Evolutionary conservation across 495 filamentous ascomycete species (phyloP).

Genomic region (Podospora bellae-mahoneyi): DNA sequence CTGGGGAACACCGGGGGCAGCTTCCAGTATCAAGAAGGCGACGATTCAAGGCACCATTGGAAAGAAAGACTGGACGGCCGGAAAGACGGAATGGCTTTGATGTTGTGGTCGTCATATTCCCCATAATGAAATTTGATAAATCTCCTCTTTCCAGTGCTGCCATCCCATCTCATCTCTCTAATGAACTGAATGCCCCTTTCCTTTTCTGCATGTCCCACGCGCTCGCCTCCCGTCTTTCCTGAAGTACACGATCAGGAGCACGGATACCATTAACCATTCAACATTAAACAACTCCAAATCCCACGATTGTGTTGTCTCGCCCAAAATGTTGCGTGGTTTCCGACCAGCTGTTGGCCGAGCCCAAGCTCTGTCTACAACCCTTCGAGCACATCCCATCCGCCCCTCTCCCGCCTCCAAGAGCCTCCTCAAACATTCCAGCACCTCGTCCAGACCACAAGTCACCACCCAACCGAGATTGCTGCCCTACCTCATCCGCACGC

Average conservation of each 20-base stretch:
- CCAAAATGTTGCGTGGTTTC: not conserved
- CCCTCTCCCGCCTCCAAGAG: not conserved
- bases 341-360: not conserved
- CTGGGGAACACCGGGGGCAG: not conserved
- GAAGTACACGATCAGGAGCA: not conserved
- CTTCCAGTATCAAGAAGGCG: not conserved
- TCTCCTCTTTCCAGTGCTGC: not conserved
- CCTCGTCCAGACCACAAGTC: not conserved
- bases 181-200: not conserved
- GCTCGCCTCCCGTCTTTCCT: not conserved
- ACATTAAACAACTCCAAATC: not conserved
- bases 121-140: not conserved
- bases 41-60: not conserved
- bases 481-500: not conserved
- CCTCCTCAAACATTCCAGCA: not conserved
- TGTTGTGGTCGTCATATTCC: not conserved
- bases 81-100: not conserved
- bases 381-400: not conserved
- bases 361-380: not conserved
- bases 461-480: not conserved
- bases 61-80: not conserved
- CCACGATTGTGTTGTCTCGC: not conserved
- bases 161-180: not conserved
- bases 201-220: not conserved
- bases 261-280: not conserved